phyloP scores from a whole-genome alignment of 225 moss, liverwort and hornwort genomes.

The Ulota crispa region DNA sequence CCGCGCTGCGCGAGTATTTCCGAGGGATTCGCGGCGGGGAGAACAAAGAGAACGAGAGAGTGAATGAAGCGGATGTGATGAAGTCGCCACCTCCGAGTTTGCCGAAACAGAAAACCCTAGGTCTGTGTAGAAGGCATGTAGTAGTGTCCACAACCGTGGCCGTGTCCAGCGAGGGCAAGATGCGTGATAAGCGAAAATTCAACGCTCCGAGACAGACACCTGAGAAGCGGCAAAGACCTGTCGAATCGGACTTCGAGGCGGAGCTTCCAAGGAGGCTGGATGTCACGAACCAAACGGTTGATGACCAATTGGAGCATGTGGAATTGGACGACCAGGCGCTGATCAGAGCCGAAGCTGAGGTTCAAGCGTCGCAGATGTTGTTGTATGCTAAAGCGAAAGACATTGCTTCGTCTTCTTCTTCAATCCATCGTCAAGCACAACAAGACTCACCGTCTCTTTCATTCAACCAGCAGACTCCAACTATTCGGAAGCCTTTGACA shows the following conservation, averaged over 20 bases:
- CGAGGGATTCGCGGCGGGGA: slow-evolving; percentile 38
- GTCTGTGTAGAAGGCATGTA: slow-evolving; percentile 39
- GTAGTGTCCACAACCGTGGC: slow-evolving; percentile 4
- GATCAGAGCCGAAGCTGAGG: not conserved
- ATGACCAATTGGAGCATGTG: slow-evolving; percentile 27
- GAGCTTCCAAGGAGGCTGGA: slow-evolving; percentile 24
- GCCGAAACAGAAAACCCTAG: slow-evolving; percentile 44
- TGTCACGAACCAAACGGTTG: not conserved
- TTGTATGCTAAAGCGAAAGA: not conserved
- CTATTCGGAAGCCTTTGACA: slow-evolving; percentile 35
- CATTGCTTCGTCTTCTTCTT: not conserved
- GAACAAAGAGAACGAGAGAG: slow-evolving; percentile 49
- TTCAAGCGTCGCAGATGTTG: not conserved
- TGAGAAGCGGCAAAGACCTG: slow-evolving; percentile 43
- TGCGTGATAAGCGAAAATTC: slow-evolving; percentile 49
- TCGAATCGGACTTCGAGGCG: not conserved
- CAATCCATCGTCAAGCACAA: slow-evolving; percentile 16
- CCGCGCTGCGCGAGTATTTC: slow-evolving; percentile 41
- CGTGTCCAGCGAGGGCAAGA: slow-evolving; percentile 22
- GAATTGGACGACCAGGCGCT: slow-evolving; percentile 14
- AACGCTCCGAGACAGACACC: slow-evolving; percentile 53
- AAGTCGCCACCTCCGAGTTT: slow-evolving; percentile 28
- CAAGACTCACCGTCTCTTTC: slow-evolving; percentile 21
- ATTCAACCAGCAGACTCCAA: slow-evolving; percentile 31
- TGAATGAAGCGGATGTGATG: slow-evolving; percentile 21